These are phyloP conservation scores for Cadophora luteo-olivacea DNA, from an alignment of 2,329 filamentous ascomycete species.

Conservation along the genomic window DNA sequence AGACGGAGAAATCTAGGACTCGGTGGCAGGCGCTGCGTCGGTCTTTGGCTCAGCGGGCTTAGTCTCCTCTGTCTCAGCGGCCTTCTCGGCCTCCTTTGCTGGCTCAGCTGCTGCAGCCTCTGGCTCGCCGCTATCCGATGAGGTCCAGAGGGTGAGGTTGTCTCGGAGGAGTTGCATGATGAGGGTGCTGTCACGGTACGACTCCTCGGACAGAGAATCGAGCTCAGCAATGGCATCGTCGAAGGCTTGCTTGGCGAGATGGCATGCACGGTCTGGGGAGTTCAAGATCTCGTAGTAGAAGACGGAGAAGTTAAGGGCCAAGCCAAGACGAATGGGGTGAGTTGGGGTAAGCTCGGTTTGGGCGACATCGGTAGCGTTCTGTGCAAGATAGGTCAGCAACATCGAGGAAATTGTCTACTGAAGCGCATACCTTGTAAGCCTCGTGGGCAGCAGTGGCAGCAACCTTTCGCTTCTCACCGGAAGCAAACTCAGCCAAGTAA, in stretches of 20 bases:
- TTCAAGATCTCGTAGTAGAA: conserved; percentile 99
- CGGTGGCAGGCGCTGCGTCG: conserved; percentile 51
- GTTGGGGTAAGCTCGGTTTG: conserved; percentile 97
- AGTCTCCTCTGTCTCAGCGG: conserved; percentile 55
- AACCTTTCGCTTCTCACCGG: conserved; percentile 89
- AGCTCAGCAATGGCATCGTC: conserved; percentile 98
- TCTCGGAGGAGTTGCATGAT: conserved; percentile 99
- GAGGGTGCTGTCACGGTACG: conserved; percentile 97
- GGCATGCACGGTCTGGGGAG: conserved; percentile 96
- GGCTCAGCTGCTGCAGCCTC: conserved; percentile 65
- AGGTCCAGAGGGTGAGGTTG: conserved; percentile 98
- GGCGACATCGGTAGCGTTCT: conserved; percentile 97
- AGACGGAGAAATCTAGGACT: conserved; percentile 57
- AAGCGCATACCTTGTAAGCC: conserved; percentile 85
- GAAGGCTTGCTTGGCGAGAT: conserved; percentile 98
- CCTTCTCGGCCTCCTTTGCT: conserved; percentile 67
- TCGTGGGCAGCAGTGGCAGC: conserved; percentile 88
- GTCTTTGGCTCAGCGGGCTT: conserved; percentile 40
- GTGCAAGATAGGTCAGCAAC: conserved; percentile 34
- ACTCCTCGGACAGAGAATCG: conserved; percentile 96
- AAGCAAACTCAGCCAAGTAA: conserved; percentile 92
- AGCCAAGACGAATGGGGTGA: conserved; percentile 96
- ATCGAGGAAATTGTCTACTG: conserved; percentile 37
- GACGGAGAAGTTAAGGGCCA: conserved; percentile 98
- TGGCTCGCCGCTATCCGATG: conserved; percentile 83